Evolutionary conservation across 1,284 basidiomycete genomes (phyloP).

Genomic region (Phellinidium pouzarii): DNA sequence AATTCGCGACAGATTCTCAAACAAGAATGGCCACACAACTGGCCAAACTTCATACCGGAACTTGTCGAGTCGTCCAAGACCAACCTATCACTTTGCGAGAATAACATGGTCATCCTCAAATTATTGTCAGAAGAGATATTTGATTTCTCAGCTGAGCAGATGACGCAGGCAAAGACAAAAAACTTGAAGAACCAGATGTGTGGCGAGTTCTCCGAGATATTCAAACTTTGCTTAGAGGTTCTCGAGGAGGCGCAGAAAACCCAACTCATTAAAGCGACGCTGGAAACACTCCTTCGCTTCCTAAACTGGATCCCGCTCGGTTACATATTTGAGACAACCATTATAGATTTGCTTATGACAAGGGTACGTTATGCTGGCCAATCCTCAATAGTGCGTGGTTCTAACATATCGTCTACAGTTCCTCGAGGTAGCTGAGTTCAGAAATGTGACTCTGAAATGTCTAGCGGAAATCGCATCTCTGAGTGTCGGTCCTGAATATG

Average conservation of each 20-base stretch:
- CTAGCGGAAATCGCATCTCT: constrained; percentile 95
- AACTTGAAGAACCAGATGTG: constrained; percentile 98
- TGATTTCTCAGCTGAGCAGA: constrained; percentile 97
- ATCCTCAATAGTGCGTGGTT: background rate
- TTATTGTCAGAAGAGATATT: constrained; percentile 99
- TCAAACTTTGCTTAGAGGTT: constrained; percentile 93
- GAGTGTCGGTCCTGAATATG: constrained; percentile 96
- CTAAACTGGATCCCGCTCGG: constrained; percentile 99
- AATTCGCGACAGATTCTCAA: constrained; percentile 78
- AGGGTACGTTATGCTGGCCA: constrained; percentile 53
- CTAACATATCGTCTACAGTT: constrained; percentile 51
- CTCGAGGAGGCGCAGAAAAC: constrained; percentile 97
- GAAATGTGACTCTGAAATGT: constrained; percentile 96
- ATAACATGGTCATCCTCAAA: constrained; percentile 99
- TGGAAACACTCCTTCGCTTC: constrained; percentile 95
- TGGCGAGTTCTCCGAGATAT: constrained; percentile 94
- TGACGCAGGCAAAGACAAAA: constrained; percentile 98
- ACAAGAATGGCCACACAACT: constrained; percentile 99
- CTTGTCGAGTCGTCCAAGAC: constrained; percentile 97
- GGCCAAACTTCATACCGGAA: constrained; percentile 97
- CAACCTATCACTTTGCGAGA: constrained; percentile 95
- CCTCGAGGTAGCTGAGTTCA: constrained; percentile 94
- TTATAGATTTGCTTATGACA: constrained; percentile 91
- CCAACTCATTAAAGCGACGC: constrained; percentile 89
- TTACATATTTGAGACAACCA: constrained; percentile 97